A percentile compares a stretch with the other conserved stretches of the same genome.
Conservation (phyloP, 768 basidiomycete species). For the Antrodiella citrinella region DNA sequence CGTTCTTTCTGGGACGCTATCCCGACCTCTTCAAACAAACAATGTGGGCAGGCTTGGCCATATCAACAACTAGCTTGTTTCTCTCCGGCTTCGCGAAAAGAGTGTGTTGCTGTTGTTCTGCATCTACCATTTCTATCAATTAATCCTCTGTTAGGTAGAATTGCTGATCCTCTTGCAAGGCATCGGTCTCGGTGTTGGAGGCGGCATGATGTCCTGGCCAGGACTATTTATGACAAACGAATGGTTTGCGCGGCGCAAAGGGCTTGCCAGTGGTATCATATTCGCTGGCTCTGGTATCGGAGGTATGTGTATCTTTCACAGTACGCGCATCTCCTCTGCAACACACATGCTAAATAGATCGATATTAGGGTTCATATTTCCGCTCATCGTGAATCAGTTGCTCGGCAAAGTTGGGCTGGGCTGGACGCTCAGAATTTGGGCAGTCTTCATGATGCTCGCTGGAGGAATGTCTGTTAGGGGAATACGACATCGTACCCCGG, state of each 20-base stretch:
- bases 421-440: conserved; percentile 15
- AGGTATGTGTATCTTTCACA: not conserved
- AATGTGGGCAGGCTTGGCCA: conserved; percentile 10
- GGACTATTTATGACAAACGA: conserved; percentile 10
- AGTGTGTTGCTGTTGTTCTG: not conserved
- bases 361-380: conserved; percentile 12
- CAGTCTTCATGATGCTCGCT: conserved; percentile 6
- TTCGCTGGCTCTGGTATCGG: conserved; percentile 15
- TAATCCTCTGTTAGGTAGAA: conserved; percentile 8
- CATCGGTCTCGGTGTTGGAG: conserved; percentile 10
- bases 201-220: conserved; percentile 13
- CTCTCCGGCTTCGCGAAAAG: conserved; percentile 13
- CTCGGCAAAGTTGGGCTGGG: conserved; percentile 11
- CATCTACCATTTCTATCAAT: not conserved
- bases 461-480: conserved; percentile 9
- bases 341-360: not conserved
- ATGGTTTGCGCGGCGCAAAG: conserved; percentile 15
- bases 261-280: conserved; percentile 14
- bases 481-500: conserved; percentile 11
- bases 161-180: conserved; percentile 15
- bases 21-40: conserved; percentile 7
- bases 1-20: conserved; percentile 8
- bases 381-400: conserved; percentile 11
- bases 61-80: conserved; percentile 7
- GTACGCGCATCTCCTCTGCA: not conserved